Percentiles rank a stretch among this genome's conserved stretches.
Evolutionary conservation across 2,329 filamentous ascomycete genomes (phyloP).

Genomic region (Trichoderma simmonsii): DNA sequence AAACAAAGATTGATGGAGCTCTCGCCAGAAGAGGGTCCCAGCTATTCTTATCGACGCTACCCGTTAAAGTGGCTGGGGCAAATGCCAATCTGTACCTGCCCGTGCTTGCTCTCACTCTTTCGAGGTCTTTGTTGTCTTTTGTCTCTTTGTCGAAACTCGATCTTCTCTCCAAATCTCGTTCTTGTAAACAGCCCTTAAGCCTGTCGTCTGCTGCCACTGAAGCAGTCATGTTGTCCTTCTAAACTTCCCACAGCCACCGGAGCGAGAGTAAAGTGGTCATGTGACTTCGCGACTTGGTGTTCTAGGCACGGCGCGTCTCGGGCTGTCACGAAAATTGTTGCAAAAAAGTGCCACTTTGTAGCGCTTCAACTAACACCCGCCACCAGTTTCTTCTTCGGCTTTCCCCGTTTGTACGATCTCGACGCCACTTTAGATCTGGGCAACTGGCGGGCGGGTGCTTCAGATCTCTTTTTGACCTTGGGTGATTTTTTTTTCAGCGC

Average conservation of each 20-base stretch:
- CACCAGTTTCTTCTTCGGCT: background rate
- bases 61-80: background rate
- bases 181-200: background rate
- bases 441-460: constrained; percentile 6
- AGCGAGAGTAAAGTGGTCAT: constrained; percentile 18
- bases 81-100: background rate
- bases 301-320: constrained; percentile 15
- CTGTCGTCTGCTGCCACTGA: background rate
- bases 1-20: constrained; percentile 8
- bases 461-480: background rate
- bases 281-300: constrained; percentile 21
- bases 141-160: background rate
- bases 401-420: background rate
- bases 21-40: constrained; percentile 9
- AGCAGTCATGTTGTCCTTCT: constrained; percentile 4
- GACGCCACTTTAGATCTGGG: constrained; percentile 4
- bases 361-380: constrained; percentile 17
- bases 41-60: background rate
- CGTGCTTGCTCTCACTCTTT: background rate
- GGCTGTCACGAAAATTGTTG: constrained; percentile 7
- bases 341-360: background rate
- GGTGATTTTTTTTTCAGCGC: background rate
- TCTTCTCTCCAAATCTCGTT: background rate
- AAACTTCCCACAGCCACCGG: background rate
- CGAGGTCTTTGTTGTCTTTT: background rate